phyloP scores from a whole-genome alignment of 2,329 filamentous ascomycete species.

The Xylogone sp. region DNA sequence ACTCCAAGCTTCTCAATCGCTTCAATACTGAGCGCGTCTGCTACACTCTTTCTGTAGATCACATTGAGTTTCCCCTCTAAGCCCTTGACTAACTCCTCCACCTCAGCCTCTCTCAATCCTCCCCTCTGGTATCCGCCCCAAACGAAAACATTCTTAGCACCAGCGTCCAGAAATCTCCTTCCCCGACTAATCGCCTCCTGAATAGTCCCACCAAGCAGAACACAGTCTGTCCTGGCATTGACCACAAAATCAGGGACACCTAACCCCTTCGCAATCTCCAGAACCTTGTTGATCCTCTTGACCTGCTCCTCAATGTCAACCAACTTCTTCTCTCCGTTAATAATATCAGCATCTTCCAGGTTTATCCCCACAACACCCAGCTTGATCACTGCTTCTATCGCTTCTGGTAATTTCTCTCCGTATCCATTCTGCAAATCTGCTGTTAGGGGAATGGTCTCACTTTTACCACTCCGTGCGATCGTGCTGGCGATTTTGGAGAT shows the following conservation, averaged over 20 bases:
- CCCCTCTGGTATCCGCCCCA: slow-evolving; percentile 46
- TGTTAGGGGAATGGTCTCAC: slow-evolving; percentile 44
- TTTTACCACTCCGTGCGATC: slow-evolving; percentile 31
- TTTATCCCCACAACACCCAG: slow-evolving; percentile 55
- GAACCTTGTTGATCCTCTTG: slow-evolving; percentile 38
- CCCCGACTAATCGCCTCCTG: slow-evolving; percentile 47
- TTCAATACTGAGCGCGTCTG: slow-evolving; percentile 36
- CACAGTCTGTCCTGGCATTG: slow-evolving; percentile 55
- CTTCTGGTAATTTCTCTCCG: slow-evolving; percentile 40
- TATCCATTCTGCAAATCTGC: slow-evolving; percentile 61
- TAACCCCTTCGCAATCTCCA: slow-evolving; percentile 38
- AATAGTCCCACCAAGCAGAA: slow-evolving; percentile 33
- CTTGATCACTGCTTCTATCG: slow-evolving; percentile 40
- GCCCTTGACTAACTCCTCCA: slow-evolving; percentile 41
- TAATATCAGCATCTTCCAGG: slow-evolving; percentile 48
- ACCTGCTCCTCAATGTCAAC: slow-evolving; percentile 43
- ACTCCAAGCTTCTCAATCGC: slow-evolving; percentile 47
- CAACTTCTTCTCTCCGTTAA: slow-evolving; percentile 28
- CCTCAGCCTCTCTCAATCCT: slow-evolving; percentile 41
- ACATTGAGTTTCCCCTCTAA: slow-evolving; percentile 48
- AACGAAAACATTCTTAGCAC: slow-evolving; percentile 56
- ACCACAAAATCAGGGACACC: slow-evolving; percentile 53
- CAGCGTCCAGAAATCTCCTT: slow-evolving; percentile 51
- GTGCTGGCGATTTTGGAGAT: slow-evolving; percentile 38
- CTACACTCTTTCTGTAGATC: slow-evolving; percentile 33